phyloP scores from a whole-genome alignment of 768 basidiomycete species.

The Neoboletus brunneissimus region DNA sequence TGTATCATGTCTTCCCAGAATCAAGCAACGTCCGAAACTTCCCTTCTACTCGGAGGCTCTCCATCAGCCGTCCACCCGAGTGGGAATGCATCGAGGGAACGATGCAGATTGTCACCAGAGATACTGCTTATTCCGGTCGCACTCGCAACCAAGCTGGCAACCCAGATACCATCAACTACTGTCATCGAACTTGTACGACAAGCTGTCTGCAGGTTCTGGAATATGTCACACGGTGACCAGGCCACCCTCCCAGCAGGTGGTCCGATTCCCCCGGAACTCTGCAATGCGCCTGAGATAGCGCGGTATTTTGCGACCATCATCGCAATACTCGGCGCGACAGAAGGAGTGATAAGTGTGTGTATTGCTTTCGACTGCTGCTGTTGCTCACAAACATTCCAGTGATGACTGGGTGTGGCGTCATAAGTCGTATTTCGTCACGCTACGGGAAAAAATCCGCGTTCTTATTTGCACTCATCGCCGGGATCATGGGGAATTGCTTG shows the following conservation, averaged over 20 bases:
- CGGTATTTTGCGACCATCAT: conserved; percentile 21
- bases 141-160: conserved; percentile 22
- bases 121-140: conserved; percentile 29
- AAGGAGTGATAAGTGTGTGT: conserved; percentile 22
- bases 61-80: neutral
- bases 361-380: neutral
- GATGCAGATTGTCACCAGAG: conserved; percentile 9
- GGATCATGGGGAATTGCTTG: conserved; percentile 10
- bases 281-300: conserved; percentile 21
- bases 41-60: conserved; percentile 8
- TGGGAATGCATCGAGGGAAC: neutral
- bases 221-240: conserved; percentile 7
- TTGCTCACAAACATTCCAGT: conserved; percentile 16
- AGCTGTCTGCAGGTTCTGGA: conserved; percentile 28
- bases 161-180: conserved; percentile 25
- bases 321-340: conserved; percentile 12
- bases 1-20: conserved; percentile 10
- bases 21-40: conserved; percentile 7
- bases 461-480: conserved; percentile 5
- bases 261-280: conserved; percentile 12
- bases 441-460: conserved; percentile 28
- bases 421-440: conserved; percentile 24
- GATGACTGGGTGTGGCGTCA: conserved; percentile 21
- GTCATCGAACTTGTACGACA: conserved; percentile 25
- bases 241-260: conserved; percentile 7